Evolutionary conservation across 2,329 filamentous ascomycete species (phyloP), one percentile per base, ranked within the genome.

Genomic region (Ceratocystis cubensis): DNA sequence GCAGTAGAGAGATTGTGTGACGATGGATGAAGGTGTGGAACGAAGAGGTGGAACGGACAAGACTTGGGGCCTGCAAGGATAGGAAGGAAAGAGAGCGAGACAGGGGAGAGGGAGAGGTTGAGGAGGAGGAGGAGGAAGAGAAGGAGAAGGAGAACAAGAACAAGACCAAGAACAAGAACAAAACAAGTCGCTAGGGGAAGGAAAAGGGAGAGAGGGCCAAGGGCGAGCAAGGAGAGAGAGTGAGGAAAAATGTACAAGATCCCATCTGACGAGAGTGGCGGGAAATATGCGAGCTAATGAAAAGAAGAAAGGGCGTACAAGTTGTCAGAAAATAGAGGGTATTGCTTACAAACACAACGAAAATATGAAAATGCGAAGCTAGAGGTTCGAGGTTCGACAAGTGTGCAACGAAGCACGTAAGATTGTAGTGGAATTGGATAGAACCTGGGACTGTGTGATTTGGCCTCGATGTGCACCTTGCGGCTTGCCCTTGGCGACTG

Each of bases 211-310:
- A 62, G 50, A 61, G 48, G 44, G 69, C 28, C 28, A 46, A 63
- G 53, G 61, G 48, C 20, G 53, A 48, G 46, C 69, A 64, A 68
- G 64, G 37, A 68, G 64, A 67, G 61, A 69, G 68, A 70, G 8
- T 22, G 22, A 53, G n/a, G 17, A 63, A 62, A 20, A 50, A 37
- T n/a, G 20, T n/a, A 13, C n/a, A 50, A 22, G 46, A 4, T 50
- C 46, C 46, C 20, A 33, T 57, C 25, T 57, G 22, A 50, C 46
- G 1, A 50, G 46, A 57, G 53, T 57, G 53, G 25, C 53, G 53
- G 22, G 28, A 57, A 57, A 13, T 10, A 17, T 57, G 25, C 53
- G 10, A 8, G 20, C 22, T 13, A 57, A 8, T 15, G 15, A 22
- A 28, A 28, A 30, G 22, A 57, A 57, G 8, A 30, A 57, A 13